These are phyloP conservation scores for Delonix regia DNA, from an alignment of 306 rosid species.

Conservation along the genomic window DNA sequence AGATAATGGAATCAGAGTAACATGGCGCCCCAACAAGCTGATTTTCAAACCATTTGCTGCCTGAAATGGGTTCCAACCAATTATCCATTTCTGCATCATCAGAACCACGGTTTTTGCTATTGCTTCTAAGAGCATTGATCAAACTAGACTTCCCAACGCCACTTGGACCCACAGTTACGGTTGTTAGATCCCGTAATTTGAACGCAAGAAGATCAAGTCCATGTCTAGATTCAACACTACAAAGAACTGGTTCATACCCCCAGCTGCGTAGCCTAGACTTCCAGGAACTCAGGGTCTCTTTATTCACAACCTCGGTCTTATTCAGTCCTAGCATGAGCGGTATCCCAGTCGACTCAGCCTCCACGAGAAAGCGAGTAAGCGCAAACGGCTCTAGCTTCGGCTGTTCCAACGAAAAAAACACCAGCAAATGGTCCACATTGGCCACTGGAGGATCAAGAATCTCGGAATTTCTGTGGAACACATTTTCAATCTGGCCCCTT, in stretches of 20 bases:
- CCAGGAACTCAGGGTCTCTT: slow-evolving; percentile 73
- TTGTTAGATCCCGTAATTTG: slow-evolving; percentile 61
- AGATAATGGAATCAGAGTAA: slow-evolving; percentile 76
- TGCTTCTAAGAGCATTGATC: no score
- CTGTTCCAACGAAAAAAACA: slow-evolving; percentile 78
- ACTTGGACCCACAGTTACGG: no score
- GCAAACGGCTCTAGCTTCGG: slow-evolving; percentile 72
- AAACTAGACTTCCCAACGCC: no score
- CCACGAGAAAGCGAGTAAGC: slow-evolving; percentile 73
- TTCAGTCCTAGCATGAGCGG: slow-evolving; percentile 80
- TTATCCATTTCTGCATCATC: no score
- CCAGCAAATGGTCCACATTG: slow-evolving; percentile 80
- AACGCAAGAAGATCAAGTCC: slow-evolving; percentile 77
- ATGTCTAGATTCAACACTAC: slow-evolving; percentile 72
- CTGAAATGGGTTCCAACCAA: no score
- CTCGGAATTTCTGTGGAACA: slow-evolving; percentile 66
- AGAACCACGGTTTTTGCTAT: no score
- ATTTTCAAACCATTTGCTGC: no score
- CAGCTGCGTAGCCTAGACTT: slow-evolving; percentile 66
- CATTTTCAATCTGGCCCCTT: slow-evolving; percentile 83
- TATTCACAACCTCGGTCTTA: no score
- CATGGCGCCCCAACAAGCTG: slow-evolving; percentile 90
- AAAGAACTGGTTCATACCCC: slow-evolving; percentile 81
- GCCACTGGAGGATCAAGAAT: slow-evolving; percentile 90
- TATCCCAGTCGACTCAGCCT: slow-evolving; percentile 79